Evolutionary conservation across 768 basidiomycete genomes (phyloP).

Genomic region (Leucocoprinus birnbaumii): DNA sequence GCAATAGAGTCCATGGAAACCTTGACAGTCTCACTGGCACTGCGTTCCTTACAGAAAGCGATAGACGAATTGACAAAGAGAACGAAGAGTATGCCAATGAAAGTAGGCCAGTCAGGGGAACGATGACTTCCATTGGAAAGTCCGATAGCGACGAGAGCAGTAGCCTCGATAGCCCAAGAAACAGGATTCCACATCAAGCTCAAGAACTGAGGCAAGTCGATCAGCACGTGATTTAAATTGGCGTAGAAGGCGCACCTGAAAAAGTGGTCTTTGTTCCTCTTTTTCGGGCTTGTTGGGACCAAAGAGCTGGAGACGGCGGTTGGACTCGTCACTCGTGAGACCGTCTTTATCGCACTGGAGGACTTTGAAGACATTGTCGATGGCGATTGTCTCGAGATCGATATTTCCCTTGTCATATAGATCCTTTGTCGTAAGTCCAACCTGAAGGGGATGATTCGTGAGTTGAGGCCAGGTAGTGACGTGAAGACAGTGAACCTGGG

Average conservation of each 20-base stretch:
- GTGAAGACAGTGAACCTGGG: conserved; percentile 39
- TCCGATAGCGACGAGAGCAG: conserved; percentile 90
- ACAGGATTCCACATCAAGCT: conserved; percentile 99
- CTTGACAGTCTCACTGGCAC: conserved; percentile 98
- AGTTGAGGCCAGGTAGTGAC: not conserved
- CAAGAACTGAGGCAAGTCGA: conserved; percentile 60
- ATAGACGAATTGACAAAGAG: conserved; percentile 94
- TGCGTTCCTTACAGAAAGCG: conserved; percentile 96
- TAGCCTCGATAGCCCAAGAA: conserved; percentile 99
- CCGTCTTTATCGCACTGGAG: conserved; percentile 87
- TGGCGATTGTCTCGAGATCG: conserved; percentile 93
- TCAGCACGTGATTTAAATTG: conserved; percentile 3
- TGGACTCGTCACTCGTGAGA: conserved; percentile 75
- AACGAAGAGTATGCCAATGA: conserved; percentile 91
- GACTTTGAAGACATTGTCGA: conserved; percentile 94
- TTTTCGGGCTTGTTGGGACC: conserved; percentile 93
- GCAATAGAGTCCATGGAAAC: conserved; percentile 99
- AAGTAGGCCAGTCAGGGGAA: conserved; percentile 98
- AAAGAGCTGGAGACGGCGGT: conserved; percentile 85
- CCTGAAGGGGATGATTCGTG: conserved; percentile 31
- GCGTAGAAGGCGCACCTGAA: conserved; percentile 54
- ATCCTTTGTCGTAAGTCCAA: conserved; percentile 88
- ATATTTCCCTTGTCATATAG: conserved; percentile 99
- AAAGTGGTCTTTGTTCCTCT: conserved; percentile 87
- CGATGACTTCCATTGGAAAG: conserved; percentile 87